These are phyloP conservation scores for Aegilops umbellulata DNA, from an alignment of 176 grass and related monocot species.

Conservation along the genomic window DNA sequence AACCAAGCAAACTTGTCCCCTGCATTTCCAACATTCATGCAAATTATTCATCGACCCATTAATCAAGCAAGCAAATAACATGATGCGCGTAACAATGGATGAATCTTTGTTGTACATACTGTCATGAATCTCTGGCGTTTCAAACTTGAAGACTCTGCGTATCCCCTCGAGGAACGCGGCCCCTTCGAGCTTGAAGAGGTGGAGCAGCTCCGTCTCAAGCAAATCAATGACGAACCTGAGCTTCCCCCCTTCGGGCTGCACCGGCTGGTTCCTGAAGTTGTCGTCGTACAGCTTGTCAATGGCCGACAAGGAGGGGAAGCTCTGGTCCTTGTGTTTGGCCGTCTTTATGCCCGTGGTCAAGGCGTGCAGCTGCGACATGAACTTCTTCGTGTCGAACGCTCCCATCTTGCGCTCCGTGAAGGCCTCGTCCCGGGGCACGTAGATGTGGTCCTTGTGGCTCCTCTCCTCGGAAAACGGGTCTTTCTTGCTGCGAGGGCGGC, in stretches of 20 bases:
- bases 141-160: neutral
- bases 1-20: constrained; percentile 72
- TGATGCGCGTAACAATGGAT: neutral
- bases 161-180: neutral
- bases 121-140: neutral
- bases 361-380: neutral
- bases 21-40: constrained; percentile 14
- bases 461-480: constrained; percentile 24
- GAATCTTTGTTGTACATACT: neutral
- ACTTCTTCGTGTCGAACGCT: neutral
- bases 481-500: constrained; percentile 25
- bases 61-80: neutral
- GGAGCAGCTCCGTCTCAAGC: neutral
- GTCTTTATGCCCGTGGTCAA: neutral
- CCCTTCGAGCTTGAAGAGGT: neutral
- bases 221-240: neutral
- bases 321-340: neutral
- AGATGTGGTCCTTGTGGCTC: neutral
- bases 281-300: constrained; percentile 52
- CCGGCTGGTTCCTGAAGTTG: constrained; percentile 3
- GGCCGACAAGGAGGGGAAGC: constrained; percentile 40
- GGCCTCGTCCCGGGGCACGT: constrained; percentile 65
- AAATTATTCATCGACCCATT: neutral
- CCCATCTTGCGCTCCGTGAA: constrained; percentile 47
- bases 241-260: neutral